A percentile compares a stretch with the other conserved stretches of the same genome.
phyloP scores from a whole-genome alignment of 768 basidiomycete species.

The Suillus bovinus region DNA sequence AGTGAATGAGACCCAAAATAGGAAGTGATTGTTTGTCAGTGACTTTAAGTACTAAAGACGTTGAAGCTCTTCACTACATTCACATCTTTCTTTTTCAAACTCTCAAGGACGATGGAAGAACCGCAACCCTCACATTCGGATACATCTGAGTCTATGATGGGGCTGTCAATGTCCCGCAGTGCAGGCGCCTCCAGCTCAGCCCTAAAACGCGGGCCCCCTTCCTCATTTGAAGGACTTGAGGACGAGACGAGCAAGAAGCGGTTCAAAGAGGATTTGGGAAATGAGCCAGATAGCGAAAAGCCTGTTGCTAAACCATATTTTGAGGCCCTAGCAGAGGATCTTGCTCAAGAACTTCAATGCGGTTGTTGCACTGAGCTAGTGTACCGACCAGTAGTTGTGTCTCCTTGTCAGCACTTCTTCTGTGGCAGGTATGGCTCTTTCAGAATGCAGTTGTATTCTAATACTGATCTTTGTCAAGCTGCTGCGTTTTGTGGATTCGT shows the following conservation, averaged over 20 bases:
- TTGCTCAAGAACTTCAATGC: constrained; percentile 78
- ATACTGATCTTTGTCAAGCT: constrained; percentile 59
- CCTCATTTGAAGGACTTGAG: constrained; percentile 53
- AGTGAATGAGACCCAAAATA: constrained; percentile 1
- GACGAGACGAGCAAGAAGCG: constrained; percentile 57
- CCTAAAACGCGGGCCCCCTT: constrained; percentile 64
- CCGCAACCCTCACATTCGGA: constrained; percentile 7
- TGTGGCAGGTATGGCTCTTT: constrained; percentile 69
- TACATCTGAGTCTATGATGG: constrained; percentile 14
- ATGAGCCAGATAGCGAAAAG: constrained; percentile 12
- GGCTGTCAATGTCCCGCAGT: constrained; percentile 14
- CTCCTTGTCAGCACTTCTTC: constrained; percentile 89
- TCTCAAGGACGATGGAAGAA: constrained; percentile 18
- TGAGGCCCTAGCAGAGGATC: constrained; percentile 51
- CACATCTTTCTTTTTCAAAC: constrained; percentile 12
- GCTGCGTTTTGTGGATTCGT: constrained; percentile 80
- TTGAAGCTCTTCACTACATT: constrained; percentile 12
- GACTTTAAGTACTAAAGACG: constrained; percentile 6
- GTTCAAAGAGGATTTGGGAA: constrained; percentile 47
- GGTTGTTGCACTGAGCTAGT: constrained; percentile 84
- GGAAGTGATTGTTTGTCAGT: constrained; percentile 5
- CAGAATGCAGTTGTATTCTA: background rate
- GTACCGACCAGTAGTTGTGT: constrained; percentile 79
- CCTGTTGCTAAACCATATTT: constrained; percentile 23
- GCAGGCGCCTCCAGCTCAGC: constrained; percentile 19